Percentiles rank a stretch among this genome's conserved stretches.
phyloP scores from a whole-genome alignment of 306 rosid species.

The Abrus pulchellus region DNA sequence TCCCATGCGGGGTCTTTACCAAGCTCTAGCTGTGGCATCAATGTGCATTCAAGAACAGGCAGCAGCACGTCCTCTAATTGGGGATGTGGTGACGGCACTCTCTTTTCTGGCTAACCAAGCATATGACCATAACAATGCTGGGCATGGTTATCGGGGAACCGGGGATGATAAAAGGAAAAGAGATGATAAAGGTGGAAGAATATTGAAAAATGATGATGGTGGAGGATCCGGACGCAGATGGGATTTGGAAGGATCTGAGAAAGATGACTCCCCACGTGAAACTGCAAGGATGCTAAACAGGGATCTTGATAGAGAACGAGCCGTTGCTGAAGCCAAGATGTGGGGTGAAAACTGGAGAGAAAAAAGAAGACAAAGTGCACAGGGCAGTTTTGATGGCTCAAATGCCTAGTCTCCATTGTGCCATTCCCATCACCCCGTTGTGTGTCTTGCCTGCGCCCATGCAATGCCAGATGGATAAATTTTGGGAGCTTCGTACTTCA shows the following conservation, averaged over 20 bases:
- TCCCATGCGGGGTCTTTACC: constrained; percentile 71
- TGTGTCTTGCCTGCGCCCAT: constrained; percentile 41
- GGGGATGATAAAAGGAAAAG: constrained; percentile 72
- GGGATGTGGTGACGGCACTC: constrained; percentile 80
- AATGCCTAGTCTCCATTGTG: constrained; percentile 55
- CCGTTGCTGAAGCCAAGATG: constrained; percentile 98
- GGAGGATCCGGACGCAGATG: constrained; percentile 80
- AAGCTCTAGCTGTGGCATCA: constrained; percentile 78
- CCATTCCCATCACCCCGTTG: constrained; percentile 14
- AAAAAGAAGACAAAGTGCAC: constrained; percentile 78
- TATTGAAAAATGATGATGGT: constrained; percentile 76
- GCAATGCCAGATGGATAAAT: constrained; percentile 26
- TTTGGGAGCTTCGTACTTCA: constrained; percentile 46
- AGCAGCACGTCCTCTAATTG: constrained; percentile 92
- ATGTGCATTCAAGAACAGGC: constrained; percentile 99
- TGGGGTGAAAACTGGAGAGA: constrained; percentile 99
- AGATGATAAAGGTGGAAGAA: constrained; percentile 75
- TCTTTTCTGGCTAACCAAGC: constrained; percentile 88
- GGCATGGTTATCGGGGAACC: constrained; percentile 65
- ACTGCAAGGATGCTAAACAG: constrained; percentile 75
- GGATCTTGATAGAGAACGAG: constrained; percentile 90
- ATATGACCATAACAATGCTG: constrained; percentile 66
- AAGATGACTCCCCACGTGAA: constrained; percentile 88
- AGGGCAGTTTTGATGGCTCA: constrained; percentile 83
- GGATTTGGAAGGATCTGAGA: constrained; percentile 86